Evolutionary conservation across 768 basidiomycete genomes (phyloP).

Genomic region (Plicaturopsis crispa): DNA sequence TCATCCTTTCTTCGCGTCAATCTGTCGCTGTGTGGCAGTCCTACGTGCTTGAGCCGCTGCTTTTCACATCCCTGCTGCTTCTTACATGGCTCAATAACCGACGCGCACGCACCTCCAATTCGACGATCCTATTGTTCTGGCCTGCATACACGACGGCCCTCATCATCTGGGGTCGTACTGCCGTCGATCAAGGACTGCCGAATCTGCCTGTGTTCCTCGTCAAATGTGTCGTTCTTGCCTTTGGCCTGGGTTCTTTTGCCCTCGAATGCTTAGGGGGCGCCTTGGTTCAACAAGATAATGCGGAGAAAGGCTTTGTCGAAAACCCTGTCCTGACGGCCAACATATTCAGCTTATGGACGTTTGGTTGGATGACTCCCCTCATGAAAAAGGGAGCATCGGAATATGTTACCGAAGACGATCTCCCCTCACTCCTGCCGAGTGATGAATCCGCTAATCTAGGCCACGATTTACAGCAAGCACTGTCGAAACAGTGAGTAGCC

Average conservation of each 20-base stretch:
- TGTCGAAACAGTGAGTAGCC: conserved; percentile 52
- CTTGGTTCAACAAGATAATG: conserved; percentile 22
- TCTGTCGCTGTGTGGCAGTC: conserved; percentile 38
- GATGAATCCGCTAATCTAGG: conserved; percentile 73
- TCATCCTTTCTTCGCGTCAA: conserved; percentile 27
- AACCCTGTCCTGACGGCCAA: conserved; percentile 73
- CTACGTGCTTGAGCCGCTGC: conserved; percentile 52
- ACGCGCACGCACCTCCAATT: conserved; percentile 61
- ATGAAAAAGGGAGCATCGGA: conserved; percentile 59
- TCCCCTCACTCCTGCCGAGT: conserved; percentile 60
- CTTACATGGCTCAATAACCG: conserved; percentile 67
- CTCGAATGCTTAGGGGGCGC: conserved; percentile 71
- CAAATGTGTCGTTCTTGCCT: conserved; percentile 30
- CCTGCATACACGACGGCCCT: conserved; percentile 50
- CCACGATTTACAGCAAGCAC: conserved; percentile 45
- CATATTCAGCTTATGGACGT: conserved; percentile 76
- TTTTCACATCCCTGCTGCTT: conserved; percentile 36
- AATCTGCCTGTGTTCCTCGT: conserved; percentile 32
- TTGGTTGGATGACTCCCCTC: conserved; percentile 80
- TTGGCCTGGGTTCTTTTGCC: conserved; percentile 48
- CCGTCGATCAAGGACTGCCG: conserved; percentile 22
- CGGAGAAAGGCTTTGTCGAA: conserved; percentile 37
- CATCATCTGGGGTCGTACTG: conserved; percentile 56
- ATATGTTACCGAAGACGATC: conserved; percentile 79
- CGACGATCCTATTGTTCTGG: conserved; percentile 77